These are phyloP conservation scores for Calonectria naviculata DNA, from an alignment of 2,329 filamentous ascomycete species.

Conservation along the genomic window DNA sequence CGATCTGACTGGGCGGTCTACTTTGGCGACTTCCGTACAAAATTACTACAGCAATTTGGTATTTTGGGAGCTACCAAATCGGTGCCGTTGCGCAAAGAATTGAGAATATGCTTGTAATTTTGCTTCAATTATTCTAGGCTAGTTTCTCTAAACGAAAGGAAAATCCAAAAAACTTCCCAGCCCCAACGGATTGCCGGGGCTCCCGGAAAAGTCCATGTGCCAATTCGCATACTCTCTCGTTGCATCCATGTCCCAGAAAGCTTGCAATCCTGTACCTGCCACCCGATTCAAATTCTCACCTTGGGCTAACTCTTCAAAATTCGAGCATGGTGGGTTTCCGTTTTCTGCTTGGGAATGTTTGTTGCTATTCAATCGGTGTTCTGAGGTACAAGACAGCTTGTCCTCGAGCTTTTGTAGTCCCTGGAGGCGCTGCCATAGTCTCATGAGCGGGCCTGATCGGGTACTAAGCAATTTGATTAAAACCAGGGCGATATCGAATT, in stretches of 20 bases:
- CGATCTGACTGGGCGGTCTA: too few species aligned
- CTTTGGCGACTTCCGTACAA: too few species aligned
- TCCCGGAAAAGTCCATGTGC: not conserved
- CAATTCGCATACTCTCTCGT: not conserved
- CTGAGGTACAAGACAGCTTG: not conserved
- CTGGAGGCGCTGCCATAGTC: slow-evolving; percentile 4
- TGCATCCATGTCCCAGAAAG: not conserved
- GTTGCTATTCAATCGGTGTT: too few species aligned
- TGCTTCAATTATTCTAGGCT: not conserved
- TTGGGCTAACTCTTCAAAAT: not conserved
- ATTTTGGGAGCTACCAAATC: too few species aligned
- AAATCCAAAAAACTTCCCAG: not conserved
- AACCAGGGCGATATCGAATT: slow-evolving; percentile 1
- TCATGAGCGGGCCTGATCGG: not conserved
- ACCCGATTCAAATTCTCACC: not conserved
- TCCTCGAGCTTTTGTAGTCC: slow-evolving; percentile 1
- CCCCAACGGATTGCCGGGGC: not conserved
- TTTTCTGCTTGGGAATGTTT: too few species aligned
- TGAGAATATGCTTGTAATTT: too few species aligned
- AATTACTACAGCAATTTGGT: too few species aligned
- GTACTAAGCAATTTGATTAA: slow-evolving; percentile 5
- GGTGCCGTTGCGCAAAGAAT: too few species aligned
- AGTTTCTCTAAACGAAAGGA: not conserved
- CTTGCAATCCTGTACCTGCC: not conserved
- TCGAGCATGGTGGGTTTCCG: not conserved